Conservation (phyloP, 2,329 filamentous ascomycete species). For the Ceratocystis alfenasii region DNA sequence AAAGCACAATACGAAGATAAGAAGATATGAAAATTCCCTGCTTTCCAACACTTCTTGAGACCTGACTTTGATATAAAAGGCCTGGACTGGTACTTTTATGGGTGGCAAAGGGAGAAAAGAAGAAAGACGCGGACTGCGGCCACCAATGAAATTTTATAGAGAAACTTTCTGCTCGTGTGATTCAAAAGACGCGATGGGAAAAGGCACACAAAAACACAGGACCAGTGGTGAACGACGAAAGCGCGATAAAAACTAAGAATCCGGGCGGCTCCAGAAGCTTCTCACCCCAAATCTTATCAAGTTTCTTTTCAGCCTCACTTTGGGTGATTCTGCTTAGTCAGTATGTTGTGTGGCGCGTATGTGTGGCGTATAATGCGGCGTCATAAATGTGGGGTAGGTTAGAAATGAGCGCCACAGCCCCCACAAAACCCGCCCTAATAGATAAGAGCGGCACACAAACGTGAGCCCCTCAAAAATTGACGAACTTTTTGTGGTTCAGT, state of each 20-base stretch:
- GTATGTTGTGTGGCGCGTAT: not conserved
- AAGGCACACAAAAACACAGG: not conserved
- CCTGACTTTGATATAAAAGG: not conserved
- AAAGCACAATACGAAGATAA: not conserved
- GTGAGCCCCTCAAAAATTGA: slow-evolving; percentile 18
- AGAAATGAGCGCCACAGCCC: not conserved
- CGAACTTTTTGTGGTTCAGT: slow-evolving; percentile 20
- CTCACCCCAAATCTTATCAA: slow-evolving; percentile 14
- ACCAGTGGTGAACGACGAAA: not conserved
- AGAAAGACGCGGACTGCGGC: not conserved
- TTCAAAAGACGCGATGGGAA: slow-evolving; percentile 7
- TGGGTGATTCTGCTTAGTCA: not conserved
- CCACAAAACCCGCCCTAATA: slow-evolving; percentile 19
- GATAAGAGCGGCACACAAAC: slow-evolving; percentile 18
- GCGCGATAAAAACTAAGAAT: slow-evolving; percentile 8
- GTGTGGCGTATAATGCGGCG: not conserved
- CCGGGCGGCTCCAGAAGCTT: slow-evolving; percentile 19
- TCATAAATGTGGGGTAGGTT: not conserved
- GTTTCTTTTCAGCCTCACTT: slow-evolving; percentile 12
- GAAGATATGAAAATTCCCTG: not conserved
- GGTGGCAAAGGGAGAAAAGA: not conserved
- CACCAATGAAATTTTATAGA: not conserved
- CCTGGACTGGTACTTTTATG: not conserved
- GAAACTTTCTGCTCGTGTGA: not conserved
- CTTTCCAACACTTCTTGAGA: not conserved